These are phyloP conservation scores for Grosmannia clavigera DNA, from an alignment of 2,329 filamentous ascomycete genomes.

Conservation along the genomic window DNA sequence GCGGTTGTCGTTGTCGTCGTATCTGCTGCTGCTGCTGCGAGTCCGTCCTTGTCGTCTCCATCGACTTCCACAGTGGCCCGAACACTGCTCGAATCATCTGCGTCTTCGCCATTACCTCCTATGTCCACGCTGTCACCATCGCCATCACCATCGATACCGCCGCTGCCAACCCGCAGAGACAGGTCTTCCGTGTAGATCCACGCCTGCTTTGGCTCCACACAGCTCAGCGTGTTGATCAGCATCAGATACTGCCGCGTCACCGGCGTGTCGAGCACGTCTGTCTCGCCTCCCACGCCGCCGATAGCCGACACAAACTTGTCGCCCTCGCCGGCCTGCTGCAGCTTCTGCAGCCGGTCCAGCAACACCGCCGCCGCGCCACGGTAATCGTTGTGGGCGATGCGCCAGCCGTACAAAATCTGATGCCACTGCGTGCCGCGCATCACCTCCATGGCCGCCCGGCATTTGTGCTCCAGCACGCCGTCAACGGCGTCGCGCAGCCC, in stretches of 20 bases:
- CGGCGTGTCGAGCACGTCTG: conserved; percentile 48
- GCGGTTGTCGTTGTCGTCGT: background rate
- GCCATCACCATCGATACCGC: background rate
- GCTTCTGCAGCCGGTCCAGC: conserved; percentile 50
- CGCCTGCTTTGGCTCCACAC: conserved; percentile 67
- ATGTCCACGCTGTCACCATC: too few species aligned
- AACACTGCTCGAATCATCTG: background rate
- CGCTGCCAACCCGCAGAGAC: background rate
- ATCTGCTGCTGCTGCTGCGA: background rate
- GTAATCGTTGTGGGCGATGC: conserved; percentile 73
- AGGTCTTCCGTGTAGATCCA: conserved; percentile 56
- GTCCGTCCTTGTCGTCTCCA: background rate
- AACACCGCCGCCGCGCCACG: conserved; percentile 59
- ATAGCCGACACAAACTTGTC: conserved; percentile 30
- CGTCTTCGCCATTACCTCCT: background rate
- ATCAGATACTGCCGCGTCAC: conserved; percentile 71
- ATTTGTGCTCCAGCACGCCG: conserved; percentile 59
- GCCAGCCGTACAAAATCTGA: conserved; percentile 83
- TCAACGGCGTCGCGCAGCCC: conserved; percentile 70
- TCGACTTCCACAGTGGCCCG: background rate
- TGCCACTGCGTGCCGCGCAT: conserved; percentile 60
- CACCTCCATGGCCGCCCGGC: conserved; percentile 39
- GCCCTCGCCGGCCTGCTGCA: conserved; percentile 45
- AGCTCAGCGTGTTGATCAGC: conserved; percentile 85
- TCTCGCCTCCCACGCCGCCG: conserved; percentile 18